These are phyloP conservation scores for Phytophthora constricta DNA, from an alignment of 352 stramenopile genomes.

Conservation along the genomic window DNA sequence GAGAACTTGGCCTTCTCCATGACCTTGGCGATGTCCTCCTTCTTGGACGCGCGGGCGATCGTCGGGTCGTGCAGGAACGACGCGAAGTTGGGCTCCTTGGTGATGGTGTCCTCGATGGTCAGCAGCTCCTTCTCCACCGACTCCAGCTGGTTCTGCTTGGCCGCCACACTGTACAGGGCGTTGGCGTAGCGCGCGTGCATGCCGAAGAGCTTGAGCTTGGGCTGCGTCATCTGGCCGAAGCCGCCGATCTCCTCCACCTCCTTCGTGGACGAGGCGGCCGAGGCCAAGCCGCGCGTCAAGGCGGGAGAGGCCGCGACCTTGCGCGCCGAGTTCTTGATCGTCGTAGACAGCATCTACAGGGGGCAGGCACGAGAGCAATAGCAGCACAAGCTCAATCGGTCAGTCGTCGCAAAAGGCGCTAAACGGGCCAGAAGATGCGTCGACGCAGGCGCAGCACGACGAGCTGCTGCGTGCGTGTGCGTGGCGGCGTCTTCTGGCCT, in stretches of 20 bases:
- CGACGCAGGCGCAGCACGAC: neutral
- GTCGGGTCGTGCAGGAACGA: slow-evolving; percentile 97
- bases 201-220: slow-evolving; percentile 96
- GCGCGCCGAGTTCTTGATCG: slow-evolving; percentile 70
- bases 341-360: slow-evolving; percentile 84
- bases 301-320: slow-evolving; percentile 48
- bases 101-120: slow-evolving; percentile 79
- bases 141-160: slow-evolving; percentile 85
- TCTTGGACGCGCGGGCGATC: slow-evolving; percentile 94
- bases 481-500: neutral
- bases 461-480: neutral
- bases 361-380: slow-evolving; percentile 16
- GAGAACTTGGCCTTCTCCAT: slow-evolving; percentile 93
- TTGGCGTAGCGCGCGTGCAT: slow-evolving; percentile 97
- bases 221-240: slow-evolving; percentile 85
- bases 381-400: neutral
- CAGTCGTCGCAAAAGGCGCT: slow-evolving; percentile 6
- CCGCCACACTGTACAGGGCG: slow-evolving; percentile 96
- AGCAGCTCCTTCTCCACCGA: slow-evolving; percentile 91
- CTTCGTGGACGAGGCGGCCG: slow-evolving; percentile 40
- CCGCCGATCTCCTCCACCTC: slow-evolving; percentile 73
- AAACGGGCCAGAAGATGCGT: too few relatives aligned
- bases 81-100: slow-evolving; percentile 90
- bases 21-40: slow-evolving; percentile 92
- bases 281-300: slow-evolving; percentile 46